Evolutionary conservation across 129 eudicot genomes (phyloP), one percentile per base, ranked within the genome.

Genomic region (Helichrysum umbraculigerum): DNA sequence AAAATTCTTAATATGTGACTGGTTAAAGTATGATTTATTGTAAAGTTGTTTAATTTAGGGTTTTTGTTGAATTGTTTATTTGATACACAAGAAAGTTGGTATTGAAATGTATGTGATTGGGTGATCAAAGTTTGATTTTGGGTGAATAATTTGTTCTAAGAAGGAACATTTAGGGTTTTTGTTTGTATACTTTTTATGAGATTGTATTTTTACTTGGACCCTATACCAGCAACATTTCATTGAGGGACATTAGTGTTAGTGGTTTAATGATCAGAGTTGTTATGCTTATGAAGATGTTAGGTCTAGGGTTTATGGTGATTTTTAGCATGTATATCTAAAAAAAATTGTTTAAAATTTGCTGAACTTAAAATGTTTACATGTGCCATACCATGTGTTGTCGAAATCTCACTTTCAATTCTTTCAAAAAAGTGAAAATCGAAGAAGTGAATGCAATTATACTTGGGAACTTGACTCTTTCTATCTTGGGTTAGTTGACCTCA

Each of bases 121-220:
- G 37, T 69, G 73, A 69, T 69, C 17, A 69, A 69, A 42, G 12
- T 69, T 35, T 69, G 39, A 22, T 69, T 22, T 47, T 44, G n/a
- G 30, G 60, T 69, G 20, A 29, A 28, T 50, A 50, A 28, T 19
- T 19, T 22, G 21, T 16, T 72, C 12, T 0, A 20, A 32, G 30
- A 56, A 54, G 35, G 21, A 54, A 37, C 17, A 14, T 58, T 59
- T 73, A 58, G 41, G 41, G 9, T 35, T 6, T 70, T 51, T 2
- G 32, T 50, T 30, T 50, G 41, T 71, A 14, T 71, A 15, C 9
- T 2, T 9, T 17, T 52, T 6, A 17, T 29, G 2, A 42, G 63
- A 29, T 29, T 56, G 51, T 61, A 3, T 30, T 3, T 19, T 32
- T 72, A 32, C 76, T 33, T 56, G 0, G 51, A 56, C 32, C 21